These are phyloP conservation scores for Monilinia polystroma DNA, from an alignment of 2,329 filamentous ascomycete species.

Conservation along the genomic window DNA sequence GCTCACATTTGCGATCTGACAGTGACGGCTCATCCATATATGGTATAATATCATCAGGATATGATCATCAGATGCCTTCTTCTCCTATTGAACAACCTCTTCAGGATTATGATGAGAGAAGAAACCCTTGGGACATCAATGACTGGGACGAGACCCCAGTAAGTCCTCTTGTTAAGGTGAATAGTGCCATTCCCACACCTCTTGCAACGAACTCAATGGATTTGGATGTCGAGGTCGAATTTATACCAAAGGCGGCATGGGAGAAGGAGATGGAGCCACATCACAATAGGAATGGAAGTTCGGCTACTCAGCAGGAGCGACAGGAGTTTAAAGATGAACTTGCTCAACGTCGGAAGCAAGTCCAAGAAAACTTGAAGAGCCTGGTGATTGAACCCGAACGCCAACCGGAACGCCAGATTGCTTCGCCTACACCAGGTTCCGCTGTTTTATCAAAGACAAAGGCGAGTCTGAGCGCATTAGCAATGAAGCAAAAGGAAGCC, in stretches of 20 bases:
- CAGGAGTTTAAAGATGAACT: conserved; percentile 74
- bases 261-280: conserved; percentile 36
- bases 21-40: conserved; percentile 83
- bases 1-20: conserved; percentile 77
- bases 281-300: conserved; percentile 50
- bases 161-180: conserved; percentile 22
- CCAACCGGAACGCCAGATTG: conserved; percentile 38
- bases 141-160: conserved; percentile 36
- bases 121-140: conserved; percentile 48
- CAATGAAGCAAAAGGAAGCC: conserved; percentile 47
- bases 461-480: conserved; percentile 65
- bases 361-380: conserved; percentile 70
- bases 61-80: conserved; percentile 44
- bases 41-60: conserved; percentile 48
- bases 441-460: conserved; percentile 58
- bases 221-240: conserved; percentile 23
- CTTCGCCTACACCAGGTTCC: conserved; percentile 8
- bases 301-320: conserved; percentile 54
- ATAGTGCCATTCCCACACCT: conserved; percentile 26
- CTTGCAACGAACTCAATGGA: conserved; percentile 27
- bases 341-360: conserved; percentile 66
- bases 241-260: conserved; percentile 31
- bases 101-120: conserved; percentile 41
- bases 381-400: conserved; percentile 61
- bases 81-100: conserved; percentile 39